A percentile compares a stretch with the other conserved stretches of the same genome.
Evolutionary conservation across 225 moss, liverwort and hornwort genomes (phyloP).

Genomic region (Polytrichum commune): DNA sequence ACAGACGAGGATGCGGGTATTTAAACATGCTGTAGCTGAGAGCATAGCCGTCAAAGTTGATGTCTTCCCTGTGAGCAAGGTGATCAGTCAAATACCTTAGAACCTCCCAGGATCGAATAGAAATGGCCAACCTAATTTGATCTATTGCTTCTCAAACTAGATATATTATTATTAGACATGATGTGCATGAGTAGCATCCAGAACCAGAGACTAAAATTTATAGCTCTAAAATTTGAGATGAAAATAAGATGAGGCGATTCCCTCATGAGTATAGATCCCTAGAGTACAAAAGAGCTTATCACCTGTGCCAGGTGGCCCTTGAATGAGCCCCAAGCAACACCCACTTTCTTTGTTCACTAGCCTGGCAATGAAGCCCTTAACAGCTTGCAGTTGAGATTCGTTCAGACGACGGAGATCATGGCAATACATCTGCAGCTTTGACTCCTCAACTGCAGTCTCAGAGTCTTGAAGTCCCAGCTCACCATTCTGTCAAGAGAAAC

Average conservation of each 20-base stretch:
- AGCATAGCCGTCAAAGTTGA: constrained; percentile 55
- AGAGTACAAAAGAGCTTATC: background rate
- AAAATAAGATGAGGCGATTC: no score
- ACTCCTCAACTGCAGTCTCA: constrained; percentile 29
- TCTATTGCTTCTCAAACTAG: background rate
- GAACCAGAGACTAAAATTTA: no score
- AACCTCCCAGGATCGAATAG: no score
- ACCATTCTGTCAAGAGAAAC: constrained; percentile 27
- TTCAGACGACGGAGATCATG: constrained; percentile 36
- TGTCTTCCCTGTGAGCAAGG: constrained; percentile 45
- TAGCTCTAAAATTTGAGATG: no score
- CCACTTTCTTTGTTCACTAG: constrained; percentile 32
- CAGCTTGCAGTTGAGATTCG: constrained; percentile 47
- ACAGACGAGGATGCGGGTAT: constrained; percentile 50
- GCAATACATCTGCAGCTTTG: constrained; percentile 41
- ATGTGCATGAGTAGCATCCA: no score
- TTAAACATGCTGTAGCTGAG: constrained; percentile 38
- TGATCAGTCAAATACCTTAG: background rate
- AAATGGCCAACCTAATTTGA: background rate
- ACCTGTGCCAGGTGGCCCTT: constrained; percentile 69
- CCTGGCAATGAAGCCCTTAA: constrained; percentile 31
- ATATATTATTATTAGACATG: no score
- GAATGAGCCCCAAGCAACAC: constrained; percentile 43
- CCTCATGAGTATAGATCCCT: no score
- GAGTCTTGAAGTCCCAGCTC: constrained; percentile 15